Conservation (phyloP, 192 early-diverging fungal genomes). For the Gamsiella multidivaricata region DNA sequence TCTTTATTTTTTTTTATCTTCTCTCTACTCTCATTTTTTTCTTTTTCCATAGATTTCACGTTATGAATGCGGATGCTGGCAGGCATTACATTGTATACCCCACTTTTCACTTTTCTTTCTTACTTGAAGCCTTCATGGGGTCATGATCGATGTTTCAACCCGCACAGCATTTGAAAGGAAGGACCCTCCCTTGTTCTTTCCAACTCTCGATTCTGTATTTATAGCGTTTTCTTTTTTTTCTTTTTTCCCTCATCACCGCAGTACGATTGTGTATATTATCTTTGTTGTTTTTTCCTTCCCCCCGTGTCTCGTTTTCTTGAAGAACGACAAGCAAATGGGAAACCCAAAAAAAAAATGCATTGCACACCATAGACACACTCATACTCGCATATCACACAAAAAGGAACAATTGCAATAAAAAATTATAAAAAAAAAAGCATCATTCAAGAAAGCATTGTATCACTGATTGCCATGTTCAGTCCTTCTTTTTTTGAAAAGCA, state of each 20-base stretch:
- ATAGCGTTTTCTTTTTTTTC: constrained; percentile 22
- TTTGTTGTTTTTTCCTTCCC: neutral
- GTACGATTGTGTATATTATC: constrained; percentile 12
- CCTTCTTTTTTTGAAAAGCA: too few relatives aligned
- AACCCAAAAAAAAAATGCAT: neutral
- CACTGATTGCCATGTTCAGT: too few relatives aligned
- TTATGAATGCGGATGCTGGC: constrained; percentile 51
- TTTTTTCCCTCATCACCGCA: neutral
- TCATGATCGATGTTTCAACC: constrained; percentile 29
- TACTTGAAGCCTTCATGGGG: constrained; percentile 43
- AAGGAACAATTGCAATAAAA: constrained; percentile 2
- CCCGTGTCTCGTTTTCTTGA: neutral
- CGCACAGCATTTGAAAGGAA: constrained; percentile 40
- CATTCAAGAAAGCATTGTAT: neutral
- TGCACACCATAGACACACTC: constrained; percentile 14
- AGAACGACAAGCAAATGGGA: neutral
- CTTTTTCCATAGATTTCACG: constrained; percentile 23
- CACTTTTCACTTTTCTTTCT: constrained; percentile 33
- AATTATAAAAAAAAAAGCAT: neutral
- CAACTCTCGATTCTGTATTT: constrained; percentile 30
- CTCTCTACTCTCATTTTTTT: constrained; percentile 25
- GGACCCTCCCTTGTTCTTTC: neutral
- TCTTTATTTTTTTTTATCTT: constrained; percentile 9
- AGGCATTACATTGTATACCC: constrained; percentile 32
- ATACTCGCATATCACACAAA: neutral